Percentiles rank a stretch among this genome's conserved stretches.
These are phyloP conservation scores for Phytopythium aichiense DNA, from an alignment of 352 stramenopile species.

Conservation along the genomic window DNA sequence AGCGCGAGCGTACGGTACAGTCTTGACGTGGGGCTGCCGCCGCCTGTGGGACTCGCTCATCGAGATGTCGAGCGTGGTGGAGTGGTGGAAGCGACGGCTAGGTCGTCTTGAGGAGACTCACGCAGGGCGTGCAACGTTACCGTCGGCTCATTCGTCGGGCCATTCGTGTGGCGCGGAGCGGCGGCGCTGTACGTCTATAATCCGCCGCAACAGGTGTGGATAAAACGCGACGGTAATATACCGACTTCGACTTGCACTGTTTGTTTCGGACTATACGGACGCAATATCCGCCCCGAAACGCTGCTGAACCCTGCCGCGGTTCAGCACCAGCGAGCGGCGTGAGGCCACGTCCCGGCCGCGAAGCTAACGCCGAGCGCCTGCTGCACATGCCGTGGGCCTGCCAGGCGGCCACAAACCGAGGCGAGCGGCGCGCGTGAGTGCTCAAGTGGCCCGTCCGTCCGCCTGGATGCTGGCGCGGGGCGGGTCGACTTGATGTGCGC, in stretches of 20 bases:
- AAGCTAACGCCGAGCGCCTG: constrained; percentile 1
- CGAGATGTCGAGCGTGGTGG: not conserved
- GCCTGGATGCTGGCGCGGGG: not conserved
- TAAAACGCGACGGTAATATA: not conserved
- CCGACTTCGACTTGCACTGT: not conserved
- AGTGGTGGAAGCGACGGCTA: not conserved
- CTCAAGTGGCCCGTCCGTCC: constrained; percentile 4
- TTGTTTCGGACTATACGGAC: not conserved
- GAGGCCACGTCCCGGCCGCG: not conserved
- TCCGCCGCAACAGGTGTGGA: not conserved
- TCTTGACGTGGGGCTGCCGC: constrained; percentile 6
- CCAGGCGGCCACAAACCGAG: constrained; percentile 4
- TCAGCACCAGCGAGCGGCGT: not conserved
- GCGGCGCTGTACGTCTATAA: not conserved
- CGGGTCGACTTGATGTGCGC: not conserved
- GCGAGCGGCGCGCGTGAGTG: constrained; percentile 1
- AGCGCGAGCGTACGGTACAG: not conserved
- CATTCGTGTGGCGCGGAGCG: not conserved
- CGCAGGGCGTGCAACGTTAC: constrained; percentile 6
- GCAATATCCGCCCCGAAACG: not conserved
- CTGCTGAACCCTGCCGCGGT: constrained; percentile 3
- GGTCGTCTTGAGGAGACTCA: constrained; percentile 7
- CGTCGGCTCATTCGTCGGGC: constrained; percentile 3
- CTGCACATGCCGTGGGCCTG: no score
- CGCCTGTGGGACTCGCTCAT: not conserved